Base-by-base conservation (phyloP, 768 basidiomycete species). In the Rhodosporidiobolus sp. region DNA sequence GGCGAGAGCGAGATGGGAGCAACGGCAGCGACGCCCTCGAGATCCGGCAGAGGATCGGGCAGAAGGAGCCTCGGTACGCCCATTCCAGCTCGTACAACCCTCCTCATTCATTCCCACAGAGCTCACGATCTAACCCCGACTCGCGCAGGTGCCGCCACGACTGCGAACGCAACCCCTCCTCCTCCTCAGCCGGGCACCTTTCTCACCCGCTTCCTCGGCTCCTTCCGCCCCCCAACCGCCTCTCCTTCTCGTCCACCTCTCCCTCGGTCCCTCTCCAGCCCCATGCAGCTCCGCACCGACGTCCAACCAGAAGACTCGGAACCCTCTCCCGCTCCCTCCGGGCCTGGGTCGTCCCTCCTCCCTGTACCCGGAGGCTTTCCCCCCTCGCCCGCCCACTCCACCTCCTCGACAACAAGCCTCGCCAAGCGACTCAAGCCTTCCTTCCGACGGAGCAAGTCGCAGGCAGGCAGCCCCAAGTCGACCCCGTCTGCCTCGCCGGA, bases 201-300 rank as follows among this genome's bases (percentile, higher is more conserved):
- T 45, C 74, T 75, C 58, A 58, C 63, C 10, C 69, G 74, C 30
- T 68, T 75, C 69, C 55, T 75, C 46, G 69, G 65, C 20, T 62
- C 58, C 7, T 68, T 75, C 38, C 65, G 73, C 50, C 58, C 69
- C 0, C 48, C 63, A 1, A 14, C 57, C 11, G 22, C 62, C 4
- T 8, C 59, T 1, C 61, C 60, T 3, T 10, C 52, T 1, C 73
- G 73, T 19, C 73, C 73, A 0, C n/a, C 58, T 3, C 52, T 75
- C 4, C 66, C 74, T 3, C 45, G 74, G 1, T 62, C 58, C 38
- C 49, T 75, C 4, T 75, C 74, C 19, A 75, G 55, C 43, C 74
- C 71, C 3, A 59, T 64, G 6, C 62, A 63, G n/a, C 62, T 65
- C 53, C 52, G n/a, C 14, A 46, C 34, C 49, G 32, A 48, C 3